Evolutionary conservation across 805 yeast species (phyloP), one percentile per base, ranked within the genome.

Genomic region (Kuraishia ogatae): DNA sequence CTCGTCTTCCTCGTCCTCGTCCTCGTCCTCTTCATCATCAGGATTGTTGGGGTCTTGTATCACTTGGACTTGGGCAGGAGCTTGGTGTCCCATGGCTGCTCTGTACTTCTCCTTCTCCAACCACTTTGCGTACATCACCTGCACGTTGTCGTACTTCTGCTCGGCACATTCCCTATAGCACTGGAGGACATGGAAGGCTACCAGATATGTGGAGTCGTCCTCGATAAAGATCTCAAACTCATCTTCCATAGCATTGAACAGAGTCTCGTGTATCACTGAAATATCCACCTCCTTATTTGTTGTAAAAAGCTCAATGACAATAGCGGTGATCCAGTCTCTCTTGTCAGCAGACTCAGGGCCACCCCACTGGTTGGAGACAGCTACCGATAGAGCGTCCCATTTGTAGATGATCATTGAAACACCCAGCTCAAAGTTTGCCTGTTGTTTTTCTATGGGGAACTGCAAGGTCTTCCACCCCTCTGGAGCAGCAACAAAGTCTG

Each of bases 281-380:
- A 87, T 75, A 62, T 91, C 98, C 4, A 93, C 88, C 3, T 80
- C 77, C 53, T 75, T 79, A 51, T 79, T 84, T 7, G 74, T 73
- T 50, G 69, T 75, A 65, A 93, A 94, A 54, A 91, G 75, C 39
- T 90, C 97, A 28, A 91, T 80, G 2, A 93, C 81, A 15, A 89
- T 73, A 3, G 89, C 96, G 3, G 89, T 82, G 59, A 93, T 79
- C 99, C 99, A 94, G 67, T 94, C 99, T 65, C 99, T 79, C 69
- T 94, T 94, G 46, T 89, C 97, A 0, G 79, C 82, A 15, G 96
- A 85, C 39, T 89, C 87, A 15, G 97, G 84, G 1, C 99, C 99
- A 57, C 99, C 99, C 98, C 99, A 94, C 29, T 78, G 75, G 67
- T 89, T 90, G 5, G 83, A 96, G 10, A 94, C 98, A 0, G 99